Evolutionary conservation across 176 grass and related monocot genomes (phyloP), one percentile per base, ranked within the genome.

Genomic region (Hordeum marinum): DNA sequence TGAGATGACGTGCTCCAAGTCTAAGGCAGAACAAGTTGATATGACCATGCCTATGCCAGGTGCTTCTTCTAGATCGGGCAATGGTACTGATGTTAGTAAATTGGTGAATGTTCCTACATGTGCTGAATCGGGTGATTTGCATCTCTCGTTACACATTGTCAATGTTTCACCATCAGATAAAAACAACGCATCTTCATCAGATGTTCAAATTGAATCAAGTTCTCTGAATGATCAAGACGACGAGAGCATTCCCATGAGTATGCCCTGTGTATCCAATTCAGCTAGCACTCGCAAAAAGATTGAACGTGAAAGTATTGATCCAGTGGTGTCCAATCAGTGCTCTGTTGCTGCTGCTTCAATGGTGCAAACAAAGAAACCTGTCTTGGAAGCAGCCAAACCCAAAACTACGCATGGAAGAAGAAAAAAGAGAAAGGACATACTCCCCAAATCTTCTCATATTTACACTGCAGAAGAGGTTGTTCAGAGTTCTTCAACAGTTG

Each of bases 401-500:
- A 91, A 70, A 84, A 54, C 52, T 78, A 76, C 25, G 0, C 50
- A 52, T 59, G 87, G 58, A 80, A 71, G 58, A 75, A 91, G 76
- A 72, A 97, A 87, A 79, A 92, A 84, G 43, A 74, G 75, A 86
- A 94, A 90, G 82, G 89, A 94, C 29, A 80, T 88, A 17, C 79
- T 82, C 59, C 82, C 87, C 57, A 97, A 92, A 46, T 86, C 55
- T 75, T 82, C 66, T 78, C 85, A 86, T 68, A 58, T 88, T 81
- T 91, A 88, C 85, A 89, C 26, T 86, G 91, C 82, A 42, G 37
- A 75, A 68, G 35, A 86, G 39, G 79, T 84, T 76, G 67, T 74
- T 45, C 63, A 18, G 27, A 81, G 84, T 80, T 82, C 35, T 26
- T 63, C 31, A 8, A 39, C 32, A 74, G 45, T 45, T 80, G 43